Conservation (phyloP, 192 early-diverging fungal genomes). For the Borealophlyctis nickersoniae region DNA sequence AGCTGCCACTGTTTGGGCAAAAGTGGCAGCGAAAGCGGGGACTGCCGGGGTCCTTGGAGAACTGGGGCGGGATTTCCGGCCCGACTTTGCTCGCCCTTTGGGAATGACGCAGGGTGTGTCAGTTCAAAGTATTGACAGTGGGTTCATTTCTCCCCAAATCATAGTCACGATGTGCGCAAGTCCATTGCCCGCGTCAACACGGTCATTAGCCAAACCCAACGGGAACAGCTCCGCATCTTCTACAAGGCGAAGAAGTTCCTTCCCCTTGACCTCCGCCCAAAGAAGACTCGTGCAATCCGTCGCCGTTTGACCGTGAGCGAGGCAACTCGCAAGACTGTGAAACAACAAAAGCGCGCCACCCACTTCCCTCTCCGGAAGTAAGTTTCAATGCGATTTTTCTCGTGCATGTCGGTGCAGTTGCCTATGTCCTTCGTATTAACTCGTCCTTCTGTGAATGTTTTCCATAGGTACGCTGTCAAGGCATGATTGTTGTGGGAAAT, state of each 20-base stretch:
- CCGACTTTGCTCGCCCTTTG: too few relatives aligned
- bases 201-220: constrained; percentile 90
- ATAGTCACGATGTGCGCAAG: constrained; percentile 83
- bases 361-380: constrained; percentile 94
- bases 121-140: too few relatives aligned
- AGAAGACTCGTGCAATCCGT: constrained; percentile 99
- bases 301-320: constrained; percentile 87
- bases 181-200: constrained; percentile 92
- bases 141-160: too few relatives aligned
- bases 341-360: constrained; percentile 81
- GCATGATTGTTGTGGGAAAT: constrained; percentile 38
- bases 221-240: constrained; percentile 81
- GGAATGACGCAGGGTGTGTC: too few relatives aligned
- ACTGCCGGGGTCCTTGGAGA: too few relatives aligned
- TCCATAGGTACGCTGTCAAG: constrained; percentile 45
- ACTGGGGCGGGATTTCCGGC: too few relatives aligned
- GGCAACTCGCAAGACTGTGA: constrained; percentile 76
- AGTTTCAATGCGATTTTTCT: constrained; percentile 20
- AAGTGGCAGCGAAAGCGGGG: too few relatives aligned
- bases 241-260: constrained; percentile 94
- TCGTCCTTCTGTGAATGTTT: background rate
- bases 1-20: too few relatives aligned
- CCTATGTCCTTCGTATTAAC: background rate
- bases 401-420: background rate
- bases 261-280: constrained; percentile 94